Percentiles rank a stretch among this genome's conserved stretches.
Evolutionary conservation across 352 stramenopile genomes (phyloP).

Genomic region (Elongisporangium prolatum): DNA sequence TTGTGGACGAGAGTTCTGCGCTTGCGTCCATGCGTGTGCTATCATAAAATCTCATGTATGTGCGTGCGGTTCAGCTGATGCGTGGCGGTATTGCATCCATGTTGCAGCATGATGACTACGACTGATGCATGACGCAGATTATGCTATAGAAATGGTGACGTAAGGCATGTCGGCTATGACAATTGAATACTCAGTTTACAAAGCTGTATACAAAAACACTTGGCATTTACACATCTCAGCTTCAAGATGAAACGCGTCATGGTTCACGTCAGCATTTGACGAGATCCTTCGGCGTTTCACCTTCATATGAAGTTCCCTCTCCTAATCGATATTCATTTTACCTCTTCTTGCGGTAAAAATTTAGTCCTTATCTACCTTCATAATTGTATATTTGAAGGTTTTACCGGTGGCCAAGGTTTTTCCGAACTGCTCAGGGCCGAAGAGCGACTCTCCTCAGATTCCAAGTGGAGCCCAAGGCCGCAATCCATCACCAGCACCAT

Average conservation of each 20-base stretch:
- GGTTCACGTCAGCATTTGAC: conserved; percentile 22
- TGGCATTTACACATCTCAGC: neutral
- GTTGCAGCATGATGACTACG: too few species aligned
- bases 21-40: neutral
- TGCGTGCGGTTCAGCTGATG: neutral
- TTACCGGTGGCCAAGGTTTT: conserved; percentile 3
- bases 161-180: neutral
- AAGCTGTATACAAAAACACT: neutral
- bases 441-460: conserved; percentile 15
- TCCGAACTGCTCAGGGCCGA: neutral
- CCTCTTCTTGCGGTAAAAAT: too few species aligned
- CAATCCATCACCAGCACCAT: conserved; percentile 6
- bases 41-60: neutral
- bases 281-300: conserved; percentile 4
- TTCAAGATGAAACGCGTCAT: neutral
- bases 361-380: too few species aligned
- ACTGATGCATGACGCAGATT: neutral
- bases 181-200: neutral
- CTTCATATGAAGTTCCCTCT: neutral
- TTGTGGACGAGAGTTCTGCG: neutral
- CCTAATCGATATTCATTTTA: neutral
- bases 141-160: neutral
- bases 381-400: conserved; percentile 1
- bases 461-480: conserved; percentile 8
- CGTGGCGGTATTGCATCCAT: neutral